Percentiles rank a stretch among this genome's conserved stretches.
phyloP scores from a whole-genome alignment of 2,329 filamentous ascomycete species.

The Fusarium kyushuense region DNA sequence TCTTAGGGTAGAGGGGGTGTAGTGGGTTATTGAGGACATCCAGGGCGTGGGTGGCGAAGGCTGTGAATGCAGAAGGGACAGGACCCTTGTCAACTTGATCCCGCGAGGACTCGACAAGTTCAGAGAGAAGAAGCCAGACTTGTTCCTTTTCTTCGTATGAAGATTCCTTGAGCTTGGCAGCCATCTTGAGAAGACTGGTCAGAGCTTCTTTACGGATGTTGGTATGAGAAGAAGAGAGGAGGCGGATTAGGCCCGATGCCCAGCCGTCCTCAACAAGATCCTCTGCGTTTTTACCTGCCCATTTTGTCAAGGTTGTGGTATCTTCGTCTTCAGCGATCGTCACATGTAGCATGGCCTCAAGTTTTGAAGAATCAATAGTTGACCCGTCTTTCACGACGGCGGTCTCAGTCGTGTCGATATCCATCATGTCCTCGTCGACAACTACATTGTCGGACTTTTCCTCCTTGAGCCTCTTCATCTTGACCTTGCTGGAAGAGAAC shows the following conservation, averaged over 20 bases:
- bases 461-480: conserved; percentile 42
- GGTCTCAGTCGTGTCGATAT: conserved; percentile 14
- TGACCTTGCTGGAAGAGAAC: conserved; percentile 47
- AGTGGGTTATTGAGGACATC: conserved; percentile 79
- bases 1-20: conserved; percentile 85
- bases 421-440: conserved; percentile 38
- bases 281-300: conserved; percentile 81
- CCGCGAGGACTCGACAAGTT: conserved; percentile 80
- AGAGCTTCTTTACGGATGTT: conserved; percentile 85
- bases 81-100: conserved; percentile 65
- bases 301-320: conserved; percentile 67
- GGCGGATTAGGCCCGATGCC: conserved; percentile 75
- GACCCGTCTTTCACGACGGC: conserved; percentile 22
- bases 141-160: conserved; percentile 81
- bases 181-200: conserved; percentile 74
- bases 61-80: conserved; percentile 79
- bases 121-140: conserved; percentile 82
- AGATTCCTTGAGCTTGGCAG: conserved; percentile 73
- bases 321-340: conserved; percentile 63
- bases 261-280: conserved; percentile 84
- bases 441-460: conserved; percentile 24
- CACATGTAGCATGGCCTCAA: conserved; percentile 65
- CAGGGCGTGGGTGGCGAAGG: conserved; percentile 79
- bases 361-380: conserved; percentile 55
- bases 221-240: conserved; percentile 79